These are phyloP conservation scores for Aegilops tauschii DNA, from an alignment of 176 grass and related monocot genomes.

Conservation along the genomic window DNA sequence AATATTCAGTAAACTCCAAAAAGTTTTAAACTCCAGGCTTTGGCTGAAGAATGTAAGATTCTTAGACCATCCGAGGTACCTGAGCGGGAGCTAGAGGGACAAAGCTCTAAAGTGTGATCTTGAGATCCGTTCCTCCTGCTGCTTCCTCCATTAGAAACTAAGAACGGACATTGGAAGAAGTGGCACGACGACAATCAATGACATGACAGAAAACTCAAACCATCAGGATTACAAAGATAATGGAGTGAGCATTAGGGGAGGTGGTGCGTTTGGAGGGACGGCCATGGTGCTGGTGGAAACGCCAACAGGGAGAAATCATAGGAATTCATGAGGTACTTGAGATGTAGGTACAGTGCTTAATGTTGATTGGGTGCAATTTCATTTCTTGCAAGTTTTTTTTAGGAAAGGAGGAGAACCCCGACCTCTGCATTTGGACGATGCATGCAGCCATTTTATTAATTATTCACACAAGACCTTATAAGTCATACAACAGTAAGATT, in stretches of 20 bases:
- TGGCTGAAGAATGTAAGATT: conserved; percentile 85
- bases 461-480: no score
- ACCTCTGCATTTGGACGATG: no score
- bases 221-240: background rate
- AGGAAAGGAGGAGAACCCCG: no score
- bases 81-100: conserved; percentile 50
- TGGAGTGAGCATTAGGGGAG: conserved; percentile 14
- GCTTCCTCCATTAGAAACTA: conserved; percentile 23
- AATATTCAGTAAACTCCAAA: no score
- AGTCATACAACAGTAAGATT: no score
- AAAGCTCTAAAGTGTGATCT: conserved; percentile 55
- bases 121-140: conserved; percentile 31
- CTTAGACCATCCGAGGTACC: conserved; percentile 77
- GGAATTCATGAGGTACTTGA: no score
- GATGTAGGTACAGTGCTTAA: no score
- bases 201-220: background rate
- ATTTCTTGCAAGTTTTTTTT: no score
- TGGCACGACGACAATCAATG: background rate
- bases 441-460: no score
- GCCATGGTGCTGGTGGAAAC: conserved; percentile 65
- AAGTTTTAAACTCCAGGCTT: conserved; percentile 21
- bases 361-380: no score
- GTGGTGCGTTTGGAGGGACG: conserved; percentile 74
- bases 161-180: background rate
- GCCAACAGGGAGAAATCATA: background rate